Evolutionary conservation across 2,329 filamentous ascomycete genomes (phyloP), one percentile per base, ranked within the genome.

Genomic region (Hypomyces rosellus): DNA sequence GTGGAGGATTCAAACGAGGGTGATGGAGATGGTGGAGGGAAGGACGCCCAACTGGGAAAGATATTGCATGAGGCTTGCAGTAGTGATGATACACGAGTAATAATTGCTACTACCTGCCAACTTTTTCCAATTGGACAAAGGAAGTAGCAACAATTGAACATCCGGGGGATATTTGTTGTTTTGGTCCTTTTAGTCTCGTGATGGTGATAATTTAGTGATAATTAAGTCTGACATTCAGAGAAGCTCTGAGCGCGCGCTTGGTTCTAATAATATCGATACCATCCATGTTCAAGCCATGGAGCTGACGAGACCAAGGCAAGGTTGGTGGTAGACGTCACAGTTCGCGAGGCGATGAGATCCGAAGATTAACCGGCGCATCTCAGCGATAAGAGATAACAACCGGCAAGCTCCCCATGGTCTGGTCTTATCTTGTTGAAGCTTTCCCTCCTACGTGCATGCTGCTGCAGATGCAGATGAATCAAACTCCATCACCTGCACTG

Each of bases 281-380:
- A 30, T 30, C 25, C 25, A 30, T 30, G 25, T 30, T 30, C 25
- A 30, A 30, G 6, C 25, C 4, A 30, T 30, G 6, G 25, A 30
- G 25, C 25, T 30, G 25, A 30, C 25, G 25, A 30, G 25, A 30
- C 25, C 9, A 30, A 11, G 25, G 9, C 25, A 7, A 8, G 25
- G 25, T 30, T 30, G 9, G 25, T 11, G 34, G 22, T 45, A n/a
- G 37, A 43, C 41, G 39, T 47, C 33, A 46, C 46, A 45, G 20
- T 39, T 25, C 39, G 25, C 47, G 7, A 54, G 54, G 50, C 51
- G 46, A 46, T 44, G 54, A 56, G 52, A 48, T 45, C 62, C 63
- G 63, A 55, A 22, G 37, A 61, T 65, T 64, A 62, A 48, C 63
- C 63, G 63, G 59, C 60, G 60, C 58, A 61, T 18, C 40, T 34